Evolutionary conservation across 2,329 filamentous ascomycete genomes (phyloP).

Genomic region (Claviceps lovelessii): DNA sequence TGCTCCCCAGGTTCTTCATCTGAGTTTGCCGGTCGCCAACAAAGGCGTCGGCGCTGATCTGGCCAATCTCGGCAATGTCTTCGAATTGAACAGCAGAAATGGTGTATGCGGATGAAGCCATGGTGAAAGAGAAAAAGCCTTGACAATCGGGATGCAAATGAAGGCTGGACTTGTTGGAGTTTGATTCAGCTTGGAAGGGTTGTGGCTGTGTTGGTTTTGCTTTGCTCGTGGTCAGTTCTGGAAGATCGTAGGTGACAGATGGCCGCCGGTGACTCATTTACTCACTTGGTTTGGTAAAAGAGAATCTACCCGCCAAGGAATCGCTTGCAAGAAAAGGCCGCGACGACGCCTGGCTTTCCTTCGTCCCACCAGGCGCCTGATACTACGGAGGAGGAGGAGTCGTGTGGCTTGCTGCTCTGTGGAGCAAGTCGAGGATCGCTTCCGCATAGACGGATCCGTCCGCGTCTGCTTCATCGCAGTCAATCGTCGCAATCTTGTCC

Average conservation of each 20-base stretch:
- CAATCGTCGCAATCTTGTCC: conserved; percentile 44
- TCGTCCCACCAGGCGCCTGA: not conserved
- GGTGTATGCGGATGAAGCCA: conserved; percentile 9
- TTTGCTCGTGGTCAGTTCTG: too few species aligned
- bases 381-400: not conserved
- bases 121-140: not conserved
- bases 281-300: too few species aligned
- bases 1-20: conserved; percentile 19
- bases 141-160: too few species aligned
- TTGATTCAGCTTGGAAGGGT: too few species aligned
- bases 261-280: too few species aligned
- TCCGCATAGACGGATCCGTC: conserved; percentile 17
- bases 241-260: too few species aligned
- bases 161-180: too few species aligned
- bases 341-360: not conserved
- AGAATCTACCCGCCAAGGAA: not conserved
- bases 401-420: conserved; percentile 13
- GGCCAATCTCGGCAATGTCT: conserved; percentile 17
- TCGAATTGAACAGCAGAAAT: conserved; percentile 11
- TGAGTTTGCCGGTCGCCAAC: conserved; percentile 20
- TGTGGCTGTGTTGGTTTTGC: too few species aligned
- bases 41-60: conserved; percentile 18
- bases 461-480: conserved; percentile 20
- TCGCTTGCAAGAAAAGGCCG: not conserved
- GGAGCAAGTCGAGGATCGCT: conserved; percentile 15